Evolutionary conservation across 1,139 yeast genomes (phyloP).

Genomic region (Debaryomycetaceae sp.): DNA sequence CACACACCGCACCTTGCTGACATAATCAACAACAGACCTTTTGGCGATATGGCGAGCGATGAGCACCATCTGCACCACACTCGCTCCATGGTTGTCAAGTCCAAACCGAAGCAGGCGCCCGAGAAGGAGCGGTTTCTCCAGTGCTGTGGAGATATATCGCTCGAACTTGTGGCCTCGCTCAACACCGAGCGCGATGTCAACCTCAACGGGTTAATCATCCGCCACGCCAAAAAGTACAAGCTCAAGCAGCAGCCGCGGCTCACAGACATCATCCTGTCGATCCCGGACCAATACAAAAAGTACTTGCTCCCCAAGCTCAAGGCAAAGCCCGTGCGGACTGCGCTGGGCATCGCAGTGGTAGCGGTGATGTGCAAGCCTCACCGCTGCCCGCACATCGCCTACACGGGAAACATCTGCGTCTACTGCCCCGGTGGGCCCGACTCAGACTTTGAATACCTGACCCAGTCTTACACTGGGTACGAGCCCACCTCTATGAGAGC

Average conservation of each 20-base stretch:
- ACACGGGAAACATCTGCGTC: constrained; percentile 97
- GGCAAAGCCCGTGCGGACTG: constrained; percentile 98
- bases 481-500: constrained; percentile 99
- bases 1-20: too few relatives aligned
- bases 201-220: constrained; percentile 81
- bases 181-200: constrained; percentile 77
- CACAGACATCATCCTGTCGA: constrained; percentile 90
- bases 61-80: too few relatives aligned
- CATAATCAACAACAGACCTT: too few relatives aligned
- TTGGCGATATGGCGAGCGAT: too few relatives aligned
- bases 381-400: constrained; percentile 98
- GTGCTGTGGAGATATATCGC: constrained; percentile 89
- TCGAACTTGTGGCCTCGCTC: constrained; percentile 78
- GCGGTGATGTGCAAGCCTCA: constrained; percentile 99
- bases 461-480: constrained; percentile 97
- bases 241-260: constrained; percentile 89
- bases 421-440: constrained; percentile 99
- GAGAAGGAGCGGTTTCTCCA: constrained; percentile 91
- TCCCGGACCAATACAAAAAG: constrained; percentile 93
- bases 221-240: constrained; percentile 85
- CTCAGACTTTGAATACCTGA: constrained; percentile 94
- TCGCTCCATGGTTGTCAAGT: constrained; percentile 6
- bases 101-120: constrained; percentile 62
- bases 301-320: constrained; percentile 87
- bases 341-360: constrained; percentile 97